Conservation (phyloP, 371 early-diverging fungal genomes). For the Conidiobolus incongruus region DNA sequence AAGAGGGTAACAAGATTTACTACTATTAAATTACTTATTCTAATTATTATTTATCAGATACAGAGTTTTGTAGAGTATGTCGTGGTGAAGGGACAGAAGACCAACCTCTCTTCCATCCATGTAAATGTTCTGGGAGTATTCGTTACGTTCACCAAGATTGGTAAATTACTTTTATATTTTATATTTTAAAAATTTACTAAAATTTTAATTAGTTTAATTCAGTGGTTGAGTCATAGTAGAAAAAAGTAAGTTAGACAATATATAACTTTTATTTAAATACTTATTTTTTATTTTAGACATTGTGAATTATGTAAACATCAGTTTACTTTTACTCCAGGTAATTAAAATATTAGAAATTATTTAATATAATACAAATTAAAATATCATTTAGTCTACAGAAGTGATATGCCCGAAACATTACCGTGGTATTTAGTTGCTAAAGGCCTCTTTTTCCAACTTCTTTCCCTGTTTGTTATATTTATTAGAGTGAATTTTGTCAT, state of each 20-base stretch:
- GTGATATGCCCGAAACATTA: conserved; percentile 42
- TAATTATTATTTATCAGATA: too few species aligned
- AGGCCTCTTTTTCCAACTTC: conserved; percentile 17
- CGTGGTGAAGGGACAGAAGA: conserved; percentile 50
- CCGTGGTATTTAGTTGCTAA: conserved; percentile 23
- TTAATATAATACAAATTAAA: not conserved
- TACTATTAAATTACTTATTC: too few species aligned
- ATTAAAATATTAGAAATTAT: conserved; percentile 3
- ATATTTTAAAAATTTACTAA: not conserved
- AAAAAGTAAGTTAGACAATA: conserved; percentile 26
- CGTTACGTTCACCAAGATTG: conserved; percentile 75
- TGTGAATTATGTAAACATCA: conserved; percentile 80
- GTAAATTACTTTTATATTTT: conserved; percentile 11
- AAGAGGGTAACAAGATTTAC: too few species aligned
- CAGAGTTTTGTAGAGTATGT: conserved; percentile 82
- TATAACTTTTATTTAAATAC: not conserved
- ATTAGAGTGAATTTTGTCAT: conserved; percentile 14
- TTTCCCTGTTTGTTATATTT: conserved; percentile 9
- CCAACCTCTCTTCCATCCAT: conserved; percentile 75
- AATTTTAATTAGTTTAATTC: conserved; percentile 28
- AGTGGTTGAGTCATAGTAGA: conserved; percentile 71
- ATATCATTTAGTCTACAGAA: conserved; percentile 26
- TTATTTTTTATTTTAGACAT: conserved; percentile 15
- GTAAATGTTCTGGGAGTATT: conserved; percentile 87
- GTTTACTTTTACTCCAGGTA: conserved; percentile 67